phyloP scores from a whole-genome alignment of 2,329 filamentous ascomycete species.

The Fusarium sp. region DNA sequence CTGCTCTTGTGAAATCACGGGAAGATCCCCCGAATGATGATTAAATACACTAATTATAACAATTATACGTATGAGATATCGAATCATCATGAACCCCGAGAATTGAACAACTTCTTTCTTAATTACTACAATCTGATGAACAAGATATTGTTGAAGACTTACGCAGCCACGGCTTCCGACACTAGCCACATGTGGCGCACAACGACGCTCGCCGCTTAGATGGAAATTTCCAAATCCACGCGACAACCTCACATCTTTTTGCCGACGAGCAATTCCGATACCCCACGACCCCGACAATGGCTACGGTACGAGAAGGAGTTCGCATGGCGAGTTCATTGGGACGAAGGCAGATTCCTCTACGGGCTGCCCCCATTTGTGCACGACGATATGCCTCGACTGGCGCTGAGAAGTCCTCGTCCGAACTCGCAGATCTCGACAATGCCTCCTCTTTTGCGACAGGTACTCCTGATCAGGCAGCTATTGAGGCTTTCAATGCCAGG shows the following conservation, averaged over 20 bases:
- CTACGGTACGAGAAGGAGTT: constrained; percentile 57
- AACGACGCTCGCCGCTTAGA: constrained; percentile 38
- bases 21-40: background rate
- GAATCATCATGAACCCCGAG: background rate
- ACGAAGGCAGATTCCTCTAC: constrained; percentile 47
- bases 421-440: constrained; percentile 63
- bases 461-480: constrained; percentile 53
- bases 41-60: background rate
- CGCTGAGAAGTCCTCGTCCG: constrained; percentile 51
- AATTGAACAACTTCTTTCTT: background rate
- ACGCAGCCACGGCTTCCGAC: constrained; percentile 1
- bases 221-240: constrained; percentile 53
- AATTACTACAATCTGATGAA: background rate
- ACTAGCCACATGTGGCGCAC: constrained; percentile 41
- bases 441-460: constrained; percentile 63
- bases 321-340: constrained; percentile 53
- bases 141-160: background rate
- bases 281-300: constrained; percentile 50
- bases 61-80: background rate
- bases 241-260: constrained; percentile 42
- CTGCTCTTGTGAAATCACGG: background rate
- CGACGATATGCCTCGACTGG: constrained; percentile 63
- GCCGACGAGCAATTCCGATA: constrained; percentile 34
- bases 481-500: constrained; percentile 57
- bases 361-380: constrained; percentile 43